Percentiles rank a stretch among this genome's conserved stretches.
Conservation (phyloP, 495 filamentous ascomycete species). For the Trichoderma parareesei region DNA sequence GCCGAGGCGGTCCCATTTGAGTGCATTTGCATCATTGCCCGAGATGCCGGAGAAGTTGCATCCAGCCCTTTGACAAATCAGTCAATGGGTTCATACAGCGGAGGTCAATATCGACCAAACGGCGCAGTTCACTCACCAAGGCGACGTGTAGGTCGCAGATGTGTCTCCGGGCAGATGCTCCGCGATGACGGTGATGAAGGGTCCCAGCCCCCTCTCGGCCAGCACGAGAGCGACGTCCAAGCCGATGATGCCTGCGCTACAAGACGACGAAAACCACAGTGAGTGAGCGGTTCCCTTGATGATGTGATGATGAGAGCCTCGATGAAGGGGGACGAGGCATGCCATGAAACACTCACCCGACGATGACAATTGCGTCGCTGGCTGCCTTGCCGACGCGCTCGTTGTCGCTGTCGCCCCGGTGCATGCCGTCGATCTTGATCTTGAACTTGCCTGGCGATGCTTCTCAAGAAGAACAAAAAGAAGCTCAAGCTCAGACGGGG, state of each 20-base stretch:
- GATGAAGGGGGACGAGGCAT: background rate
- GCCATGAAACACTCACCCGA: background rate
- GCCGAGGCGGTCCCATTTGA: conserved; percentile 25
- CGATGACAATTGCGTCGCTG: conserved; percentile 11
- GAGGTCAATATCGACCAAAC: background rate
- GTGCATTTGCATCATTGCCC: conserved; percentile 23
- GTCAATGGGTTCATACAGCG: background rate
- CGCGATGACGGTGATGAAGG: conserved; percentile 23
- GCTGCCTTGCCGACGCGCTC: background rate
- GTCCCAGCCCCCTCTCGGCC: conserved; percentile 22
- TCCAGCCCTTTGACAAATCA: conserved; percentile 21
- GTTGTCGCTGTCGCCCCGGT: background rate
- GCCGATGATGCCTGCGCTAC: conserved; percentile 24
- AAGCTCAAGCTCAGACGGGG: background rate
- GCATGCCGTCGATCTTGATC: background rate
- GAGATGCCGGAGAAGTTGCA: conserved; percentile 31
- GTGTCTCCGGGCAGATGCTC: conserved; percentile 28
- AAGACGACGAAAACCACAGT: background rate
- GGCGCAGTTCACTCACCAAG: conserved; percentile 20
- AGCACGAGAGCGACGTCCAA: conserved; percentile 28
- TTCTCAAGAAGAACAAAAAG: background rate
- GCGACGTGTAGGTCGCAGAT: conserved; percentile 25
- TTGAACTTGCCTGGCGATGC: background rate
- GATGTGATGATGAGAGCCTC: background rate
- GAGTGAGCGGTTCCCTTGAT: background rate